Evolutionary conservation across 768 basidiomycete species (phyloP).

Genomic region (Lepiota brunneoincarnata): DNA sequence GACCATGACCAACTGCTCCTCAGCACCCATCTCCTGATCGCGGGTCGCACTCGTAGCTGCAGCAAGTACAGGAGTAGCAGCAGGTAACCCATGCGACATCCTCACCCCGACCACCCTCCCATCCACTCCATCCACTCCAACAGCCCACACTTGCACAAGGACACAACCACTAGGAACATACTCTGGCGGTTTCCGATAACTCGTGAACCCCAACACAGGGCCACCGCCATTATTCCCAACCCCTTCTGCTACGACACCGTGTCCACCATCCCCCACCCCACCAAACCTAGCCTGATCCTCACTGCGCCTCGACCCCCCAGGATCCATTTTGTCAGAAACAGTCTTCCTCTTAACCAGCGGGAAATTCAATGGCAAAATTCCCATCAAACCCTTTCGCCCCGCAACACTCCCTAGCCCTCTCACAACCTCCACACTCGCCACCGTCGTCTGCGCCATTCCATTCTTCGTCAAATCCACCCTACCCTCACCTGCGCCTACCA

Average conservation of each 20-base stretch:
- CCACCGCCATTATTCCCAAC: conserved; percentile 14
- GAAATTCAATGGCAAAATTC: conserved; percentile 11
- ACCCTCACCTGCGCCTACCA: conserved; percentile 30
- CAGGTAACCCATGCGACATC: conserved; percentile 17
- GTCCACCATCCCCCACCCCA: conserved; percentile 1
- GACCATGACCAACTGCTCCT: conserved; percentile 7
- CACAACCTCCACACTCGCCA: conserved; percentile 84
- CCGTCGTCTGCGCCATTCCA: conserved; percentile 82
- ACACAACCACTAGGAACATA: conserved; percentile 69
- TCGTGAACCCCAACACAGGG: conserved; percentile 59
- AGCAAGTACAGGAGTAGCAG: not conserved
- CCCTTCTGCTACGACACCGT: conserved; percentile 19
- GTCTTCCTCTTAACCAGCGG: conserved; percentile 17
- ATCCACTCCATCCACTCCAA: conserved; percentile 78
- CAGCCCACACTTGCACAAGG: conserved; percentile 88
- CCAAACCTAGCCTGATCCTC: conserved; percentile 11
- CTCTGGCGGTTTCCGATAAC: conserved; percentile 68
- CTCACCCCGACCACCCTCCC: conserved; percentile 57
- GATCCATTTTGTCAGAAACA: conserved; percentile 4
- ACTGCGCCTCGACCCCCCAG: conserved; percentile 10
- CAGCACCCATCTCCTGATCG: too few relatives aligned
- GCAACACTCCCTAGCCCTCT: conserved; percentile 41
- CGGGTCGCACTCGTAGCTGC: not conserved
- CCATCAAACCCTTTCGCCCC: conserved; percentile 15
- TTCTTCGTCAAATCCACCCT: conserved; percentile 71